Percentiles rank a stretch among this genome's conserved stretches.
These are phyloP conservation scores for Phaeosphaeriaceae sp. DNA, from an alignment of 2,329 filamentous ascomycete species.

Conservation along the genomic window DNA sequence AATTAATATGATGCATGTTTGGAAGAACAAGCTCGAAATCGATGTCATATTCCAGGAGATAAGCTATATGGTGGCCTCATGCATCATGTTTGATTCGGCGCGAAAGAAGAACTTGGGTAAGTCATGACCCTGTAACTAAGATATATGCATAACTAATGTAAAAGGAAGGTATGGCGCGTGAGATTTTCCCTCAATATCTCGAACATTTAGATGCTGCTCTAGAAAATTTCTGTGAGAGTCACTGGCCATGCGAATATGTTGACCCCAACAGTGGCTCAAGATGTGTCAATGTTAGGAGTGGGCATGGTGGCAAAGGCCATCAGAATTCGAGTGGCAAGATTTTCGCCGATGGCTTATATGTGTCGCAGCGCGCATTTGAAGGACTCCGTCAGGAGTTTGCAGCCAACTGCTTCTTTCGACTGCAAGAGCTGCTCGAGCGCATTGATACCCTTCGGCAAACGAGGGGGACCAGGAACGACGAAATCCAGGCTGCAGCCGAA, in stretches of 20 bases:
- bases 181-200: conserved; percentile 38
- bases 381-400: conserved; percentile 9
- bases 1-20: conserved; percentile 39
- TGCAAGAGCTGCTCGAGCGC: conserved; percentile 10
- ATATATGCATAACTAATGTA: not conserved
- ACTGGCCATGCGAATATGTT: conserved; percentile 55
- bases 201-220: conserved; percentile 53
- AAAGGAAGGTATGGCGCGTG: not conserved
- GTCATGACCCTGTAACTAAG: not conserved
- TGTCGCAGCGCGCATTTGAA: conserved; percentile 41
- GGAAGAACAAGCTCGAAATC: not conserved
- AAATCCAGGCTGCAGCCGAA: conserved; percentile 27
- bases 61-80: conserved; percentile 58
- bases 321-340: conserved; percentile 53
- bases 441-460: conserved; percentile 5
- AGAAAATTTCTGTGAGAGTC: conserved; percentile 32
- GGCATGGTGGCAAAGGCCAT: conserved; percentile 53
- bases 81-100: conserved; percentile 57
- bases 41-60: conserved; percentile 51
- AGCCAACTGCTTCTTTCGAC: conserved; percentile 27
- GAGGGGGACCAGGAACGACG: conserved; percentile 1
- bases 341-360: conserved; percentile 51
- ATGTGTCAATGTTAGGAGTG: conserved; percentile 50
- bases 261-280: conserved; percentile 33
- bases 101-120: conserved; percentile 43